Percentiles rank a stretch among this genome's conserved stretches.
phyloP scores from a whole-genome alignment of 1,284 basidiomycete genomes.

The Heterobasidion irregulare region DNA sequence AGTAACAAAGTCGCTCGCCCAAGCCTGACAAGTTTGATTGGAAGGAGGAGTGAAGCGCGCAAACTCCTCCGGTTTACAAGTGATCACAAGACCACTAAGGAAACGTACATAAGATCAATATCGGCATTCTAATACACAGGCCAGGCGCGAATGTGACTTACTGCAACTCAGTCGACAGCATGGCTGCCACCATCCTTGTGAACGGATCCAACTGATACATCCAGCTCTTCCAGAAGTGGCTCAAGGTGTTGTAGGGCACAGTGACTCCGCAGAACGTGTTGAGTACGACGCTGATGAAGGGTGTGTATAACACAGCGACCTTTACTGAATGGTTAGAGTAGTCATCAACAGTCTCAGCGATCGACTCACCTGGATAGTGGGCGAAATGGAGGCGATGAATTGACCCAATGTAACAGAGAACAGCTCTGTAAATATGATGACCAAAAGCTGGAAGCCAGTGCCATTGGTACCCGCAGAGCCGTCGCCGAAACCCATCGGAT shows the following conservation, averaged over 20 bases:
- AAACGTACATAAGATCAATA: constrained; percentile 6
- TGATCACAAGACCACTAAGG: constrained; percentile 53
- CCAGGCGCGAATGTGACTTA: constrained; percentile 21
- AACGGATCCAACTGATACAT: constrained; percentile 65
- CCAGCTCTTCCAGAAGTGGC: constrained; percentile 72
- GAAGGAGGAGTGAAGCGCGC: constrained; percentile 61
- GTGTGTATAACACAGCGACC: constrained; percentile 76
- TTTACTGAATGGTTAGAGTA: constrained; percentile 20
- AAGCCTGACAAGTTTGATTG: constrained; percentile 68
- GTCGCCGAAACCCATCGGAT: constrained; percentile 67
- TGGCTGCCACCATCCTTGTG: constrained; percentile 65
- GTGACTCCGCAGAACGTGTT: constrained; percentile 77
- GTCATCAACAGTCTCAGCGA: not conserved
- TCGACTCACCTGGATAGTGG: constrained; percentile 46
- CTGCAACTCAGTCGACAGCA: constrained; percentile 79
- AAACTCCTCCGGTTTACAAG: constrained; percentile 64
- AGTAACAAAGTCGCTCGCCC: constrained; percentile 61
- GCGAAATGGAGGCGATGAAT: constrained; percentile 68
- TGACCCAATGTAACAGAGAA: constrained; percentile 78
- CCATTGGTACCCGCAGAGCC: constrained; percentile 51
- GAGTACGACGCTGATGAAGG: constrained; percentile 65
- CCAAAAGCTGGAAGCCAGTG: constrained; percentile 70
- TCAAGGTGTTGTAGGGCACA: constrained; percentile 63
- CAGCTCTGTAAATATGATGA: constrained; percentile 64
- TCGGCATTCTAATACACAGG: no score